Evolutionary conservation across 306 rosid species (phyloP), one percentile per base, ranked within the genome.

Genomic region (Vigna hirtella): DNA sequence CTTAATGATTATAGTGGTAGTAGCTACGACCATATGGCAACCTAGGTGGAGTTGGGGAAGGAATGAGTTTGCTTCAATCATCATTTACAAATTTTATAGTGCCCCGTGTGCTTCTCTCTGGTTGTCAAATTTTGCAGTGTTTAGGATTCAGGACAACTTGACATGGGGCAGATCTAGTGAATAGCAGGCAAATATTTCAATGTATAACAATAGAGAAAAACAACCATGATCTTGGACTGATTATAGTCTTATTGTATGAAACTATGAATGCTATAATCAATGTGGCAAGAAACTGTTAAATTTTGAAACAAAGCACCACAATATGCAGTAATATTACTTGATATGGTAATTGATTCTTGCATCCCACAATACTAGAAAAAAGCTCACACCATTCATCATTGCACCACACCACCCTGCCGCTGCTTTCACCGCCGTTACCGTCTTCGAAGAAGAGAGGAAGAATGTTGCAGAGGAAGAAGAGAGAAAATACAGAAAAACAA

Each of bases 101-200:
- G 58, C 50, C 72, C 56, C 66, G 13, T 17, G 59, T 75, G 79
- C 28, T 69, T 81, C 62, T 43, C 78, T 66, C 28, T 42, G 66
- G 83, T 57, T 70, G 30, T 79, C 77, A 30, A 58, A 20, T 79
- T 82, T 82, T 82, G 83, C n/a, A 32, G 66, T 77, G 7, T 70
- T 20, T 73, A 78, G 69, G 73, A 65, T 36, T 74, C 48, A 76
- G 43, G 64, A 56, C 59, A 75, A 70, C 48, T 62, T 28, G 50
- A 61, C 50, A 32, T 50, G 68, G 24, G 66, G 53, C 28, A 51
- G 43, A 32, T 40, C 20, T 42, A 50, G 61, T 47, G 51, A 66
- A 61, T 81, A 79, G 62, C 48, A 78, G 50, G 73, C 34, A 30
- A 30, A 5, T 30, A 30, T 30, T 4, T 30, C 34, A 30, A 50